Conservation (phyloP, 495 filamentous ascomycete genomes). For the Margaritispora aquatica region DNA sequence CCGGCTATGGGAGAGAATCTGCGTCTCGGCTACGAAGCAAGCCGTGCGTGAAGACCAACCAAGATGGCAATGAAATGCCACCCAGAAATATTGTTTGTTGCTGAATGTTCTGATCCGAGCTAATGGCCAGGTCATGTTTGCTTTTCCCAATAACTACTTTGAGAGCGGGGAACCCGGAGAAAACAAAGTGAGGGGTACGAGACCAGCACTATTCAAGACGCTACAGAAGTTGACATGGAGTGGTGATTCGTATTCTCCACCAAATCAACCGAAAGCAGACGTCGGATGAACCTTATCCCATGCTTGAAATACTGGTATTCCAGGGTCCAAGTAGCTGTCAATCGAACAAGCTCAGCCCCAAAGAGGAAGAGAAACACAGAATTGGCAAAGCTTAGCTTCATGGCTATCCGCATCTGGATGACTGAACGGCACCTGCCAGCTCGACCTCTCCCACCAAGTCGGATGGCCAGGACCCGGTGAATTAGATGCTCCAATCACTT, state of each 20-base stretch:
- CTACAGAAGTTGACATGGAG: no score
- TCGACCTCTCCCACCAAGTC: not conserved
- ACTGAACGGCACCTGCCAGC: not conserved
- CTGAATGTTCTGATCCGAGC: no score
- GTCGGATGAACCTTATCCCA: not conserved
- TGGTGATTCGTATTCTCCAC: not conserved
- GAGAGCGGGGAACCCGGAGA: not conserved
- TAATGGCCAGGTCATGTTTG: no score
- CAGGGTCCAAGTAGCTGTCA: not conserved
- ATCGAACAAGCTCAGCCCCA: not conserved
- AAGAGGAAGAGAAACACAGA: not conserved
- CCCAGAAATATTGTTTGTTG: no score
- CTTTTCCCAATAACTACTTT: no score
- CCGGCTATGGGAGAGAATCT: not conserved
- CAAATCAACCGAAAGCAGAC: not conserved
- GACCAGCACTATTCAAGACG: no score
- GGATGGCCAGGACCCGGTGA: not conserved
- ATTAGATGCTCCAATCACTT: not conserved
- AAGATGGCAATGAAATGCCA: not conserved
- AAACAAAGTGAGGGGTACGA: not conserved
- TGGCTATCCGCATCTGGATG: not conserved
- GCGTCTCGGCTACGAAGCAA: not conserved
- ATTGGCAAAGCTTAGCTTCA: not conserved
- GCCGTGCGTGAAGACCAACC: not conserved
- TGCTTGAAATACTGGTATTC: not conserved